These are phyloP conservation scores for Hysterangium stoloniferum DNA, from an alignment of 768 basidiomycete genomes.

Conservation along the genomic window DNA sequence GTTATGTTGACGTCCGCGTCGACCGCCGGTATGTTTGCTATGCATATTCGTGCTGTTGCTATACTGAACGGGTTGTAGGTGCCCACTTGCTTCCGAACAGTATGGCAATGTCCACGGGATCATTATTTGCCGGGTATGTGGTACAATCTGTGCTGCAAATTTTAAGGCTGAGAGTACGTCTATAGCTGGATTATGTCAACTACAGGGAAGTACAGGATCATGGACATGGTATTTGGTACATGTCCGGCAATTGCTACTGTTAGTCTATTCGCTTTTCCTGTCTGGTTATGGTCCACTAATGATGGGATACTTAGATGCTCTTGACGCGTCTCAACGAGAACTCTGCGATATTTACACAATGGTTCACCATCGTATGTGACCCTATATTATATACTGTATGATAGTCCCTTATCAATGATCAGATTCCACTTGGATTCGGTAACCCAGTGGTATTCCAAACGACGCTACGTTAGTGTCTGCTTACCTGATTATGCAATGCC, in stretches of 20 bases:
- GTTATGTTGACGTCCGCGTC: conserved; percentile 63
- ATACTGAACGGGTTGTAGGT: conserved; percentile 29
- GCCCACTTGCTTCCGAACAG: conserved; percentile 57
- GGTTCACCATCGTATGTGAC: conserved; percentile 56
- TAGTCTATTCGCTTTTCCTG: conserved; percentile 37
- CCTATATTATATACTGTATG: background rate
- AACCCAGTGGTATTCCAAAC: conserved; percentile 67
- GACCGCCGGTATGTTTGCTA: conserved; percentile 42
- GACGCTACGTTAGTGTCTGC: conserved; percentile 44
- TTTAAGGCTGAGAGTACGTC: background rate
- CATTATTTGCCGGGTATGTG: conserved; percentile 50
- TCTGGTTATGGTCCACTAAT: background rate
- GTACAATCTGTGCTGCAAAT: background rate
- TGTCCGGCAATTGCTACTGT: conserved; percentile 55
- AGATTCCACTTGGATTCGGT: conserved; percentile 69
- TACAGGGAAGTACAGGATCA: conserved; percentile 51
- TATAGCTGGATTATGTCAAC: conserved; percentile 56
- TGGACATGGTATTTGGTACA: conserved; percentile 56
- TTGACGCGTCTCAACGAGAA: conserved; percentile 27
- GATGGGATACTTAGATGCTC: background rate
- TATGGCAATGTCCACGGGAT: conserved; percentile 50
- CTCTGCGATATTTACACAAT: conserved; percentile 41
- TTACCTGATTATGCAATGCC: no score
- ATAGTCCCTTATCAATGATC: background rate
- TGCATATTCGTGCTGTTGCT: background rate